Evolutionary conservation across 805 yeast genomes (phyloP).

Genomic region (Ogataea neopini): DNA sequence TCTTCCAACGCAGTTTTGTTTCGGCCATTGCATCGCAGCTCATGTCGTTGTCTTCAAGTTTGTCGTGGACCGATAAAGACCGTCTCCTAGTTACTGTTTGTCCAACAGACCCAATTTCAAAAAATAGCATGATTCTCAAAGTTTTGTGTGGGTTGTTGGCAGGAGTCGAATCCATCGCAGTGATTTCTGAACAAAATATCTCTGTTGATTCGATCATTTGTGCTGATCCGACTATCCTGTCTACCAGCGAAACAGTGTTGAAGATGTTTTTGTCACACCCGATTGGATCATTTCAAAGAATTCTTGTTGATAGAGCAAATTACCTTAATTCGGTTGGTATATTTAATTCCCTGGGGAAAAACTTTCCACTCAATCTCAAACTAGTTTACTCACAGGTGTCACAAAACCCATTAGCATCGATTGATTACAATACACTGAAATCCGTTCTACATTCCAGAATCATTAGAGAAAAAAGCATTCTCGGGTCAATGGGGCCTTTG

Average conservation of each 20-base stretch:
- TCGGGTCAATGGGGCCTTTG: constrained; percentile 56
- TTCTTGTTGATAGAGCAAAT: constrained; percentile 38
- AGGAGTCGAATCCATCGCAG: constrained; percentile 30
- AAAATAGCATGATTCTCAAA: constrained; percentile 36
- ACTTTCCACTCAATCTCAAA: constrained; percentile 35
- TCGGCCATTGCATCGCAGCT: constrained; percentile 37
- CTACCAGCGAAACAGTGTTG: constrained; percentile 30
- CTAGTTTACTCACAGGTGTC: constrained; percentile 40
- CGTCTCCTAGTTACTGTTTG: constrained; percentile 22
- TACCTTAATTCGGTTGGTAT: constrained; percentile 52
- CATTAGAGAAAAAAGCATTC: constrained; percentile 48
- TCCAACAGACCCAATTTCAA: constrained; percentile 15
- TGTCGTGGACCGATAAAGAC: constrained; percentile 32
- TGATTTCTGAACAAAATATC: constrained; percentile 22
- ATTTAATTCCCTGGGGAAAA: constrained; percentile 39
- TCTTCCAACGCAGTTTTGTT: constrained; percentile 37
- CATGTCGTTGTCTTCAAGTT: constrained; percentile 32
- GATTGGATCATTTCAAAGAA: constrained; percentile 26
- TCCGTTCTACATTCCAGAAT: constrained; percentile 51
- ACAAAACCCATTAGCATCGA: constrained; percentile 14
- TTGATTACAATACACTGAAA: constrained; percentile 40
- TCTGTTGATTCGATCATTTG: constrained; percentile 15
- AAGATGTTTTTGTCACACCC: constrained; percentile 23
- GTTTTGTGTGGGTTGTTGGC: constrained; percentile 42
- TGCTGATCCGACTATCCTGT: constrained; percentile 36